Percentiles rank a stretch among this genome's conserved stretches.
These are phyloP conservation scores for Chrysanthemum lavandulifolium DNA, from an alignment of 129 eudicot species.

Conservation along the genomic window DNA sequence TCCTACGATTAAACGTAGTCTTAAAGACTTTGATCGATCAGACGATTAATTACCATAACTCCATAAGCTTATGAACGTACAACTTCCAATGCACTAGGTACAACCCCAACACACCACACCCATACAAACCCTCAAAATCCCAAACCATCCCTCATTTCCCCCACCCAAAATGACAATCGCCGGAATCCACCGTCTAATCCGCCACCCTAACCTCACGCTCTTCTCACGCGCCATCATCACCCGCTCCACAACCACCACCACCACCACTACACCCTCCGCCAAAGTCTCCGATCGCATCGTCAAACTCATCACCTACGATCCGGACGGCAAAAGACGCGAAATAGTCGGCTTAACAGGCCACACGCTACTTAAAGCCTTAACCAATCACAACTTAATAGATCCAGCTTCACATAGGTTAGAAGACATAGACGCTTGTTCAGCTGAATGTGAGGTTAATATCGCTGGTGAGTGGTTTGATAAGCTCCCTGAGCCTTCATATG, in stretches of 20 bases:
- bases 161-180: conserved; percentile 67
- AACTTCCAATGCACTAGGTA: conserved; percentile 1
- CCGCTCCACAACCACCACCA: conserved; percentile 30
- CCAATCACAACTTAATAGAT: conserved; percentile 72
- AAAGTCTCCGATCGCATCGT: conserved; percentile 96
- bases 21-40: no score
- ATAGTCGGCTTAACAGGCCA: conserved; percentile 83
- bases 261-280: conserved; percentile 39
- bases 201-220: conserved; percentile 49
- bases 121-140: conserved; percentile 13
- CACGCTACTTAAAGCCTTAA: conserved; percentile 69
- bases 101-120: conserved; percentile 6
- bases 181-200: conserved; percentile 45
- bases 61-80: neutral
- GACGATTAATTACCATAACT: no score
- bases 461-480: conserved; percentile 92
- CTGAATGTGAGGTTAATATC: conserved; percentile 96
- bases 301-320: conserved; percentile 73
- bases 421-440: conserved; percentile 96
- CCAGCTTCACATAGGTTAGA: conserved; percentile 92
- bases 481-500: conserved; percentile 69
- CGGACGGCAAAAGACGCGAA: conserved; percentile 71
- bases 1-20: rapidly evolving
- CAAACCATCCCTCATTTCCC: conserved; percentile 20
- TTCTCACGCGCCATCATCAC: conserved; percentile 49